Evolutionary conservation across 805 yeast genomes (phyloP), one percentile per base, ranked within the genome.

Genomic region (Isabelozyma rhagii): DNA sequence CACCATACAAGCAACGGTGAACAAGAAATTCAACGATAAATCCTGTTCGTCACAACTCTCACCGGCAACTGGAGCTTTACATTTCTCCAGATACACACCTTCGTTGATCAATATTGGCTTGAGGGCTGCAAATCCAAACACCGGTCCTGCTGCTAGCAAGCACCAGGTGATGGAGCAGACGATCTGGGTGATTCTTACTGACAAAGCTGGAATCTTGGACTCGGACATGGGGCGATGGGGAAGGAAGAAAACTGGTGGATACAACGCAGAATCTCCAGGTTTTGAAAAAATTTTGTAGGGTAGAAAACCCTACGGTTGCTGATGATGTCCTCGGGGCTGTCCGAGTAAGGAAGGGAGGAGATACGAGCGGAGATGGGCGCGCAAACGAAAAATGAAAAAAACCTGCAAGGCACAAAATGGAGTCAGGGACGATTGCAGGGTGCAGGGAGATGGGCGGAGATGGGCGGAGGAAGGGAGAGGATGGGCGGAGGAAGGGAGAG

Each of bases 1-100:
- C 10, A 86, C 80, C 60, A 87, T 92, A 11, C 97, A 94, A 31
- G 96, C 94, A 27, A 85, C 69, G 0, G 97, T 87, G 70, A 93
- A 92, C 77, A 93, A 79, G 56, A 82, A 77, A 64, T 93, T 92
- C 54, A 92, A 76, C 57, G 87, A 81, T 58, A 91, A 69, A 61
- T 92, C 97, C 66, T 93, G 97, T n/a, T 77, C 83, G 5, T 76
- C 69, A 68, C 97, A 92, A 9, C 15, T 15, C 4, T 28, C 45
- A 10, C 38, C 45, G 8, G 25, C 14, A 6, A 27, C 27, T 5
- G 11, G 44, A 2, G 15, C 44, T 3, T 43, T 25, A 43, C 45
- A 43, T 15, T 43, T 43, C 8, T 43, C 45, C 8, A 34, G 25
- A 55, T 80, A 80, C 46, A 80, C 66, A 11, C 74, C 75, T 56